Conservation (phyloP, 2,329 filamentous ascomycete species). For the Phialophora verrucosa region DNA sequence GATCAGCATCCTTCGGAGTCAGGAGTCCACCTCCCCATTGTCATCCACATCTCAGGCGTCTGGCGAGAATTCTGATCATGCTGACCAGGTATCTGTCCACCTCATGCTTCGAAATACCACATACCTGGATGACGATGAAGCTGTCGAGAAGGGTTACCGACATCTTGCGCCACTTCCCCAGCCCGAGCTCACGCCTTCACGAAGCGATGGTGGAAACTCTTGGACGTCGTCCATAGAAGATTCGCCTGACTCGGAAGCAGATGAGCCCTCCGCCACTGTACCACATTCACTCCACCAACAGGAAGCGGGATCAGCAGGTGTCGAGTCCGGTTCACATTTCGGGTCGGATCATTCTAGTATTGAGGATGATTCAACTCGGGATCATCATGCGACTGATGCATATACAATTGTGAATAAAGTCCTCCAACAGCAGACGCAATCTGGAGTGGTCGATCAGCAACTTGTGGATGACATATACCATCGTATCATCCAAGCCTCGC, state of each 20-base stretch:
- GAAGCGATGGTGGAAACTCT: slow-evolving; percentile 31
- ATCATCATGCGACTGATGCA: slow-evolving; percentile 34
- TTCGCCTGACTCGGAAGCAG: slow-evolving; percentile 19
- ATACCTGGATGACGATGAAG: slow-evolving; percentile 48
- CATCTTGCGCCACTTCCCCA: slow-evolving; percentile 34
- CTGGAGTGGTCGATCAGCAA: slow-evolving; percentile 45
- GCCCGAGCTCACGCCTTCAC: slow-evolving; percentile 32
- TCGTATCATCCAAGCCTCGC: slow-evolving; percentile 55
- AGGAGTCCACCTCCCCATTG: slow-evolving; percentile 49
- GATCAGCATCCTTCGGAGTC: slow-evolving; percentile 56
- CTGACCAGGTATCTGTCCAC: slow-evolving; percentile 61
- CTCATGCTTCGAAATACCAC: slow-evolving; percentile 59
- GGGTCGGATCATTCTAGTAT: slow-evolving; percentile 27
- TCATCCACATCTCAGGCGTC: slow-evolving; percentile 44
- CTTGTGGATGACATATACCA: slow-evolving; percentile 40
- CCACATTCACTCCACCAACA: not conserved
- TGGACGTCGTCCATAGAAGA: slow-evolving; percentile 40
- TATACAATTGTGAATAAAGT: slow-evolving; percentile 40
- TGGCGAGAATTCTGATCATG: slow-evolving; percentile 51
- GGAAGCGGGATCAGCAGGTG: slow-evolving; percentile 8
- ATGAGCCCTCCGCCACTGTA: slow-evolving; percentile 2
- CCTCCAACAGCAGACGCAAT: slow-evolving; percentile 37
- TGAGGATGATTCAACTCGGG: slow-evolving; percentile 27
- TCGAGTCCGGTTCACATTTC: slow-evolving; percentile 22
- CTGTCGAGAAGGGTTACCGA: slow-evolving; percentile 47